phyloP scores from a whole-genome alignment of 306 rosid genomes.

The Hylodesmum podocarpum region DNA sequence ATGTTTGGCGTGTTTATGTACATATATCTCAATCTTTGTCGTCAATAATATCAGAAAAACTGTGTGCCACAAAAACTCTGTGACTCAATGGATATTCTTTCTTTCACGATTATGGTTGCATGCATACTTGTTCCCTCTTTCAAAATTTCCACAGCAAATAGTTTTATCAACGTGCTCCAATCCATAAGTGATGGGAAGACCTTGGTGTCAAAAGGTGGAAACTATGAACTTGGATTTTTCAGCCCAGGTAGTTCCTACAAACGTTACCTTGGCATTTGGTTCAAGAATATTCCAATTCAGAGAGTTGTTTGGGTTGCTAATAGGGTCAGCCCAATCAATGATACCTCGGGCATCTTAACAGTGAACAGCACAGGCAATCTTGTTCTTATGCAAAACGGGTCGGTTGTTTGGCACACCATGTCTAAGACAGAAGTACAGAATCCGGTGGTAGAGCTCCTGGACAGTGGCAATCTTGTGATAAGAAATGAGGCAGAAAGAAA shows the following conservation, averaged over 20 bases:
- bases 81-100: no score
- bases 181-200: not conserved
- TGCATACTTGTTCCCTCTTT: no score
- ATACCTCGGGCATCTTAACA: not conserved
- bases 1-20: no score
- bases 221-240: constrained; percentile 35
- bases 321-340: not conserved
- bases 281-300: not conserved
- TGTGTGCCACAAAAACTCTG: no score
- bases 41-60: no score
- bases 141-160: constrained; percentile 17
- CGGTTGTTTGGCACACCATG: constrained; percentile 7
- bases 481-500: not conserved
- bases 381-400: not conserved
- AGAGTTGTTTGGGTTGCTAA: constrained; percentile 35
- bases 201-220: constrained; percentile 19
- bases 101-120: no score
- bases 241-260: constrained; percentile 15
- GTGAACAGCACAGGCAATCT: constrained; percentile 5
- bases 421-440: not conserved
- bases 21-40: no score
- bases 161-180: constrained; percentile 24
- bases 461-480: constrained; percentile 37
- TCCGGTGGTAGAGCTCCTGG: constrained; percentile 32
- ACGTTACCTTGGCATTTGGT: not conserved